These are phyloP conservation scores for Discostella stelligeroides DNA, from an alignment of 108 stramenopile species.

Conservation along the genomic window DNA sequence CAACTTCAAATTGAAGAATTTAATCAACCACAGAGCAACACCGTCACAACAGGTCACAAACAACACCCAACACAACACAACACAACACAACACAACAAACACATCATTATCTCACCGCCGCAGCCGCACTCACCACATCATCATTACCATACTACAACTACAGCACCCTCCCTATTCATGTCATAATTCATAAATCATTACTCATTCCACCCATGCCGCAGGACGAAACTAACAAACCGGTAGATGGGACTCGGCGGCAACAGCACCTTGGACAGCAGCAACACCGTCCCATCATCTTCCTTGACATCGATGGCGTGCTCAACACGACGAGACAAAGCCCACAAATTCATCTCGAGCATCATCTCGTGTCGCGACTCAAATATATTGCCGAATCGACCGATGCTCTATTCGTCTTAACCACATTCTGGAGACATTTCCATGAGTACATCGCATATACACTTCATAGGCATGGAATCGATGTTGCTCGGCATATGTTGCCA, in stretches of 20 bases:
- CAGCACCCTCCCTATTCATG: too few relatives aligned
- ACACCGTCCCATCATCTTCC: constrained; percentile 40
- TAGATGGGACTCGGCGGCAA: not conserved
- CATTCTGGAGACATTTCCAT: constrained; percentile 54
- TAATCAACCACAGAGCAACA: too few relatives aligned
- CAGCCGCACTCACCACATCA: too few relatives aligned
- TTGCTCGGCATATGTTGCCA: constrained; percentile 21
- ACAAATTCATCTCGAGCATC: constrained; percentile 39
- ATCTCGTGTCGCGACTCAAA: constrained; percentile 36
- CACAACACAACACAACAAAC: too few relatives aligned
- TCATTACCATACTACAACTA: too few relatives aligned
- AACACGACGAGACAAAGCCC: constrained; percentile 41
- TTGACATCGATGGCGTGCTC: constrained; percentile 52
- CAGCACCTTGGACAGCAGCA: not conserved
- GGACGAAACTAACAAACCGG: not conserved
- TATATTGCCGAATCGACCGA: constrained; percentile 30
- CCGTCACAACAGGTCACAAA: too few relatives aligned
- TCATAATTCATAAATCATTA: too few relatives aligned
- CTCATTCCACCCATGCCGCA: not conserved
- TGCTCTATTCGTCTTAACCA: constrained; percentile 40
- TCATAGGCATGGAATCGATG: constrained; percentile 46
- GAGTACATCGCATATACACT: constrained; percentile 44
- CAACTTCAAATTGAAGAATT: too few relatives aligned
- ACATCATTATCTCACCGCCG: too few relatives aligned
- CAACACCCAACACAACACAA: too few relatives aligned